Evolutionary conservation across 2,329 filamentous ascomycete genomes (phyloP), one percentile per base, ranked within the genome.

Genomic region (Paecilomyces niveus): DNA sequence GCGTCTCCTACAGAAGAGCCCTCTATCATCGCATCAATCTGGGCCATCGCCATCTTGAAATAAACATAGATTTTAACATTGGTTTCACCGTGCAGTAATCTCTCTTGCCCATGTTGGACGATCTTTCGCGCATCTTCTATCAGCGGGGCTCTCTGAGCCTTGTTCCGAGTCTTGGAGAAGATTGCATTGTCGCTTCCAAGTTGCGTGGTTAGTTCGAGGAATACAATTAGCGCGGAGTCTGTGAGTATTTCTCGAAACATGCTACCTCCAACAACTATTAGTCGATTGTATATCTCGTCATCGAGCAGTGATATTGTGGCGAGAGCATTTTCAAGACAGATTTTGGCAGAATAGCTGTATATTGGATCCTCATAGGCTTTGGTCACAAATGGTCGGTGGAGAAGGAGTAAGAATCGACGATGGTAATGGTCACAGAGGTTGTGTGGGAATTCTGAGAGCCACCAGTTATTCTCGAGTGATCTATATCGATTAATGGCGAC

Each of bases 61-160:
- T 63, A 39, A 11, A 59, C 29, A 53, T 59, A 55, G 8, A 58
- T 58, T 39, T 55, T 60, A 2, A 63, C 53, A 24, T 63, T 63
- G 21, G 60, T 62, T 54, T 63, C 62, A n/a, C 61, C 58, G 4
- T 45, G 18, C 7, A 45, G 15, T 21, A 45, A n/a, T 45, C 39
- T 45, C 4, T 45, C 39, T 45, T 9, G n/a, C 6, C 39, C 39
- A 45, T 45, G 39, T 18, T 45, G 15, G 6, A 45, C 39, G 39
- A 45, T 21, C 6, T 45, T 45, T 45, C 39, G 39, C 2, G 39
- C 39, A 18, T 45, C 39, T 45, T 45, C 15, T 8, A 45, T 5
- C 39, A 45, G 39, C 2, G 39, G 39, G 3, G n/a, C 39, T n/a
- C 15, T 45, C 39, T 18, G 39, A 21, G 39, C 39, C 7, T 45